A percentile compares a stretch with the other conserved stretches of the same genome.
These are phyloP conservation scores for Fusarium redolens DNA, from an alignment of 2,329 filamentous ascomycete species.

Conservation along the genomic window DNA sequence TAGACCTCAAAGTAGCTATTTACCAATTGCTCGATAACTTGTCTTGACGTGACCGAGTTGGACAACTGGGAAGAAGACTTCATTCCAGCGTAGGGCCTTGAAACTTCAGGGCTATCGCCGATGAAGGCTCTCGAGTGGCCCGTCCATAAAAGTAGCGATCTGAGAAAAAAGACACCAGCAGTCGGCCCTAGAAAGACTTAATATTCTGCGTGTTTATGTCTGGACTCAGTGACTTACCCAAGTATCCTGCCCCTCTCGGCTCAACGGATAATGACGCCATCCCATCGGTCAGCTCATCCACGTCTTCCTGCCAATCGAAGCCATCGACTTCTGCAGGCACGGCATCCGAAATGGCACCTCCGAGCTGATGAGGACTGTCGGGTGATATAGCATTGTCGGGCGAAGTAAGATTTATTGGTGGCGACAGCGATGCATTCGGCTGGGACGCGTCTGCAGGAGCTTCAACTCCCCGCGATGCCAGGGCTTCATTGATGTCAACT, in stretches of 20 bases:
- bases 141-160: not conserved
- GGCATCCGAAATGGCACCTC: not conserved
- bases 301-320: not conserved
- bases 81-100: not conserved
- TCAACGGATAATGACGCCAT: not conserved
- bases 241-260: not conserved
- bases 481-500: not conserved
- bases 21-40: not conserved
- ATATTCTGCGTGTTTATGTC: too few species aligned
- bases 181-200: not conserved
- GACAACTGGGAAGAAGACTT: not conserved
- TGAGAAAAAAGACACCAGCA: not conserved
- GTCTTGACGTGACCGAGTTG: not conserved
- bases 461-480: fast-evolving
- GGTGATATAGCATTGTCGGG: not conserved
- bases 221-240: not conserved
- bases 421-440: not conserved
- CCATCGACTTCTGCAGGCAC: not conserved
- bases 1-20: not conserved
- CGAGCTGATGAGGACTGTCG: not conserved
- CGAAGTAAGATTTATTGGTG: not conserved
- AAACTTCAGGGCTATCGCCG: not conserved
- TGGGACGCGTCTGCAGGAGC: not conserved
- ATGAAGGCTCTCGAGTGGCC: not conserved
- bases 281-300: not conserved